Evolutionary conservation across 179 eudicot genomes (phyloP).

Genomic region (Vitellaria paradoxa): DNA sequence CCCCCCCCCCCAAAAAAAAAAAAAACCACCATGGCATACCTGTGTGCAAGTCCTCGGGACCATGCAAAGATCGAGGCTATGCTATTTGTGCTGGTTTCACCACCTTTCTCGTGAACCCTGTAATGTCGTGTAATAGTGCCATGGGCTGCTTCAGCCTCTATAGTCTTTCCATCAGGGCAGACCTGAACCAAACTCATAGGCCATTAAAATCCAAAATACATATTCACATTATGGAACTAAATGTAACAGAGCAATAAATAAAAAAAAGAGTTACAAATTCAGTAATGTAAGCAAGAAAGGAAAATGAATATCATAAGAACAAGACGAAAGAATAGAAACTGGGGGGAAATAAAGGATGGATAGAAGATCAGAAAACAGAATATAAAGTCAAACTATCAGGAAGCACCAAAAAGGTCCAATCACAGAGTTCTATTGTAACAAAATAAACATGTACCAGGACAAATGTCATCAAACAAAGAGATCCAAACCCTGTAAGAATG

Average conservation of each 20-base stretch:
- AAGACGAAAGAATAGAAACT: too few species aligned
- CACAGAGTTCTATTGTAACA: neutral
- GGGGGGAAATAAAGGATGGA: too few species aligned
- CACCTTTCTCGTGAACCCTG: slow-evolving; percentile 94
- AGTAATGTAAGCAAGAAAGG: too few species aligned
- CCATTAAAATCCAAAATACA: slow-evolving; percentile 1
- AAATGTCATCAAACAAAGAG: slow-evolving; percentile 67
- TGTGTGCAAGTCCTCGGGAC: slow-evolving; percentile 91
- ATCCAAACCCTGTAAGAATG: slow-evolving; percentile 54
- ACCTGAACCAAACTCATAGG: slow-evolving; percentile 39
- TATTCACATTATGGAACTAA: neutral
- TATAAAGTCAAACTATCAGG: too few species aligned
- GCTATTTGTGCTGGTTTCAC: slow-evolving; percentile 98
- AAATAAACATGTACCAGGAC: slow-evolving; percentile 42
- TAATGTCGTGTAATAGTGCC: slow-evolving; percentile 93
- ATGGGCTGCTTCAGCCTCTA: slow-evolving; percentile 98
- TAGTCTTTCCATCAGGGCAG: slow-evolving; percentile 98
- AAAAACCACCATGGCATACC: slow-evolving; percentile 29
- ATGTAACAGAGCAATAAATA: too few species aligned
- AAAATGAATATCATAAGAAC: too few species aligned
- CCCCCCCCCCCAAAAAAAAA: too few species aligned
- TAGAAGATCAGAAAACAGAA: too few species aligned
- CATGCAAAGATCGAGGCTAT: slow-evolving; percentile 97
- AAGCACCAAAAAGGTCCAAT: neutral
- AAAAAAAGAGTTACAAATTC: too few species aligned